These are phyloP conservation scores for Gossypium schwendimanii DNA, from an alignment of 441 rosid species.

Conservation along the genomic window DNA sequence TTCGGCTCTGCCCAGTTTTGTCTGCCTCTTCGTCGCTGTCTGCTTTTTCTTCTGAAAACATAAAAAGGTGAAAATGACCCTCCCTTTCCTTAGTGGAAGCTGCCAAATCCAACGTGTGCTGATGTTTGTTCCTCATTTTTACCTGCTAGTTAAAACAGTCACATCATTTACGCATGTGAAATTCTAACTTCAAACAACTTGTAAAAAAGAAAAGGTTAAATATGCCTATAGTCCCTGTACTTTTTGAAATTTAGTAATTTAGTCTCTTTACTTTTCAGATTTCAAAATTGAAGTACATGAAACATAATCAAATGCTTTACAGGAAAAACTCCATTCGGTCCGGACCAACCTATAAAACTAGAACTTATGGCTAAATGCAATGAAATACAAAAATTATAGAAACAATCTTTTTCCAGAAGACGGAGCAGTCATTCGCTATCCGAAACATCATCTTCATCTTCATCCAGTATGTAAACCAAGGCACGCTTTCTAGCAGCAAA, in stretches of 20 bases:
- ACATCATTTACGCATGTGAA: too few species aligned
- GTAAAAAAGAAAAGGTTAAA: too few species aligned
- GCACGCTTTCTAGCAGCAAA: conserved; percentile 76
- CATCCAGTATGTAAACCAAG: conserved; percentile 81
- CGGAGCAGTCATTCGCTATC: conserved; percentile 39
- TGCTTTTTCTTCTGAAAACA: background rate
- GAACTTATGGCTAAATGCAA: too few species aligned
- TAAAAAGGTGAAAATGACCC: background rate
- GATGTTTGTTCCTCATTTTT: background rate
- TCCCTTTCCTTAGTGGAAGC: too few species aligned
- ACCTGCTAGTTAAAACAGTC: background rate
- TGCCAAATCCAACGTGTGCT: background rate
- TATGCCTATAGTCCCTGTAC: too few species aligned
- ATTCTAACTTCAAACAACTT: too few species aligned
- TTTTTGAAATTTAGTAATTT: too few species aligned
- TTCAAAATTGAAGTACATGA: too few species aligned
- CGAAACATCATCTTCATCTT: conserved; percentile 71
- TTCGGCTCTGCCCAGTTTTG: background rate
- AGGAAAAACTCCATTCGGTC: too few species aligned
- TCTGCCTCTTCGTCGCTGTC: background rate
- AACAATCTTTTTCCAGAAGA: background rate
- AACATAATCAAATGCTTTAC: too few species aligned
- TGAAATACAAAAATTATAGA: background rate
- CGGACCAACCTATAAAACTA: too few species aligned
- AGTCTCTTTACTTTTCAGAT: too few species aligned